phyloP scores from a whole-genome alignment of 1,139 yeast genomes.

The Nadsonia starkeyi-henricii region DNA sequence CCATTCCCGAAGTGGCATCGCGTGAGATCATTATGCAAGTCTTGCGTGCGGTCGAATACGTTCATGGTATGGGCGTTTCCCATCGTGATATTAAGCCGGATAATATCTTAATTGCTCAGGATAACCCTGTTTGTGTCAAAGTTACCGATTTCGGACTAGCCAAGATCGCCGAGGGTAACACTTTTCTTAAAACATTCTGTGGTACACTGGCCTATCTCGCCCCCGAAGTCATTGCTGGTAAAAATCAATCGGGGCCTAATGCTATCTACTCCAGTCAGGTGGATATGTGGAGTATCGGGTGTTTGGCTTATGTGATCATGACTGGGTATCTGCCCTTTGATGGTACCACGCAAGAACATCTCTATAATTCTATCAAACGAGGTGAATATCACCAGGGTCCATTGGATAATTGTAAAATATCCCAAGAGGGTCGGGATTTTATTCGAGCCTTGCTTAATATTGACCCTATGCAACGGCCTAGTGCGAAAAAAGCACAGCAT shows the following conservation, averaged over 20 bases:
- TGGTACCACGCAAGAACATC: conserved; percentile 77
- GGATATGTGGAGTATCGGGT: conserved; percentile 94
- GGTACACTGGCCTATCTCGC: conserved; percentile 88
- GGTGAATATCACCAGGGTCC: conserved; percentile 80
- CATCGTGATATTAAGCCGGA: conserved; percentile 86
- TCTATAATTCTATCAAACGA: conserved; percentile 57
- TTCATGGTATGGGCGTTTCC: conserved; percentile 77
- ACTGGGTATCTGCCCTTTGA: conserved; percentile 91
- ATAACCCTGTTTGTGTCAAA: conserved; percentile 78
- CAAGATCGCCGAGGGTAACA: conserved; percentile 60
- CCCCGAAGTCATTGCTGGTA: conserved; percentile 52
- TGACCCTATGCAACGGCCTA: conserved; percentile 54
- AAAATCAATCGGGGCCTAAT: conserved; percentile 8
- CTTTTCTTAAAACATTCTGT: conserved; percentile 77
- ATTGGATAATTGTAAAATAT: conserved; percentile 48
- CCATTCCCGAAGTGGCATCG: conserved; percentile 82
- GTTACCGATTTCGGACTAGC: conserved; percentile 91
- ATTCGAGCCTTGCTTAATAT: conserved; percentile 56
- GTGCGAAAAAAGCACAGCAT: conserved; percentile 55
- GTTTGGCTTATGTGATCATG: conserved; percentile 74
- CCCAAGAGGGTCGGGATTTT: conserved; percentile 54
- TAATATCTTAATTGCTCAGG: conserved; percentile 78
- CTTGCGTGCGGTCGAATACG: conserved; percentile 69
- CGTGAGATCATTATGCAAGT: conserved; percentile 77
- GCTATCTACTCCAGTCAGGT: conserved; percentile 66